Evolutionary conservation across 352 stramenopile genomes (phyloP).

Genomic region (Phytophthora pseudosyringae): DNA sequence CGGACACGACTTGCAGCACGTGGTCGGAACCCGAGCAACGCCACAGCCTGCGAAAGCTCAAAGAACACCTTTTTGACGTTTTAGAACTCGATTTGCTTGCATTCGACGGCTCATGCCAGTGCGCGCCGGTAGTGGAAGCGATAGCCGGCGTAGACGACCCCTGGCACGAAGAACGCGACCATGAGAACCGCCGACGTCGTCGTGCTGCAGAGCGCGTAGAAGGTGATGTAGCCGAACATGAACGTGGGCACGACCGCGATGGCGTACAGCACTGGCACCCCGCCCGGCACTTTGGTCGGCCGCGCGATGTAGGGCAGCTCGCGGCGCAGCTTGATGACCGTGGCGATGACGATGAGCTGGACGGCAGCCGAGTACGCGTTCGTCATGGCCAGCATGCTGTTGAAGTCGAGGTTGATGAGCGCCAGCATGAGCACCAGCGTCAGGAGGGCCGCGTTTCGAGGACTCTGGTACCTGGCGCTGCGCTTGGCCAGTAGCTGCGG

Average conservation of each 20-base stretch:
- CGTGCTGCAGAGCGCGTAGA: slow-evolving; percentile 43
- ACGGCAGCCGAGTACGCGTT: slow-evolving; percentile 92
- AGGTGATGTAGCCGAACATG: slow-evolving; percentile 63
- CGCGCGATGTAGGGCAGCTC: slow-evolving; percentile 76
- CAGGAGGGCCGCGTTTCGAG: slow-evolving; percentile 43
- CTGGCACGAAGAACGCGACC: slow-evolving; percentile 44
- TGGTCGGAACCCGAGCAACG: too few relatives aligned
- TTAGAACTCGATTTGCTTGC: too few relatives aligned
- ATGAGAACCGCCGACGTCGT: slow-evolving; percentile 43
- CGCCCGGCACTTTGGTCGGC: slow-evolving; percentile 63
- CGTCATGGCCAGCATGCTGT: slow-evolving; percentile 84
- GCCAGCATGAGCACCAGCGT: slow-evolving; percentile 51
- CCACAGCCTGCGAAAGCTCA: too few relatives aligned
- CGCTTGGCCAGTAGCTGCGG: slow-evolving; percentile 79
- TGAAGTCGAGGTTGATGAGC: slow-evolving; percentile 66
- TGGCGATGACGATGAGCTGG: slow-evolving; percentile 90
- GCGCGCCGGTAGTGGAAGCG: slow-evolving; percentile 35
- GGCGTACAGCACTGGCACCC: slow-evolving; percentile 40
- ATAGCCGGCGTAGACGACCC: slow-evolving; percentile 38
- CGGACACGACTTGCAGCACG: too few relatives aligned
- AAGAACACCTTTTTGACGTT: too few relatives aligned
- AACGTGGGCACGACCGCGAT: slow-evolving; percentile 45
- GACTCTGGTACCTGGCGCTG: slow-evolving; percentile 44
- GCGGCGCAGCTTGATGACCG: slow-evolving; percentile 89
- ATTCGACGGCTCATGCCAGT: slow-evolving; percentile 13